phyloP scores from a whole-genome alignment of 257 asterid genomes.

The Solanum dulcamara region DNA sequence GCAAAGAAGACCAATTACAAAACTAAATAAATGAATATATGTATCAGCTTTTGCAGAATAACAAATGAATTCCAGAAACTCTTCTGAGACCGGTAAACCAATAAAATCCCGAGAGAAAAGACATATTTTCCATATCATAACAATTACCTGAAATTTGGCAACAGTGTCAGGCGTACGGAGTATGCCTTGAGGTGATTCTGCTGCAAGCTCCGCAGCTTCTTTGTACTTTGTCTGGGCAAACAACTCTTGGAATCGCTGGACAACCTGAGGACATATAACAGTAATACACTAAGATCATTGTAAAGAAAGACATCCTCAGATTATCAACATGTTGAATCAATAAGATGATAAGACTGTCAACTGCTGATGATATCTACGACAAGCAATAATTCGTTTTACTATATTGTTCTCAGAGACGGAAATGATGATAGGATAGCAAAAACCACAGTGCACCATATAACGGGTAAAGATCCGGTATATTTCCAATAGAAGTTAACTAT shows the following conservation, averaged over 20 bases:
- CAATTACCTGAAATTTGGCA: constrained; percentile 88
- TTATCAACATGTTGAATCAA: background rate
- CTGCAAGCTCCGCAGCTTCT: constrained; percentile 99
- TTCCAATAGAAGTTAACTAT: background rate
- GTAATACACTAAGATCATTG: background rate
- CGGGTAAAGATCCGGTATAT: background rate
- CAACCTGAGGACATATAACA: constrained; percentile 48
- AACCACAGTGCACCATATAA: background rate
- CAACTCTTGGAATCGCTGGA: constrained; percentile 96
- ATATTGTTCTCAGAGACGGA: background rate
- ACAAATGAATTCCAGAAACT: background rate
- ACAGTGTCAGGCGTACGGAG: constrained; percentile 96
- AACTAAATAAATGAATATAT: background rate
- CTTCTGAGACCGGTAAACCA: background rate
- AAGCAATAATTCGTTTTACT: background rate
- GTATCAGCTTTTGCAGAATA: background rate
- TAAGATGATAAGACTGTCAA: background rate
- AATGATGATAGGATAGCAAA: background rate
- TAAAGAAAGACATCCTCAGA: background rate
- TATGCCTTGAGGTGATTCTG: constrained; percentile 99
- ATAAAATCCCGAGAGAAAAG: background rate
- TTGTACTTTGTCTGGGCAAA: constrained; percentile 98
- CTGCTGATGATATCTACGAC: background rate
- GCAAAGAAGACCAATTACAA: constrained; percentile 9
- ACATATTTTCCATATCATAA: background rate